A percentile compares a stretch with the other conserved stretches of the same genome.
Conservation (phyloP, 805 yeast genomes). For the Metschnikowia picachoensis region DNA sequence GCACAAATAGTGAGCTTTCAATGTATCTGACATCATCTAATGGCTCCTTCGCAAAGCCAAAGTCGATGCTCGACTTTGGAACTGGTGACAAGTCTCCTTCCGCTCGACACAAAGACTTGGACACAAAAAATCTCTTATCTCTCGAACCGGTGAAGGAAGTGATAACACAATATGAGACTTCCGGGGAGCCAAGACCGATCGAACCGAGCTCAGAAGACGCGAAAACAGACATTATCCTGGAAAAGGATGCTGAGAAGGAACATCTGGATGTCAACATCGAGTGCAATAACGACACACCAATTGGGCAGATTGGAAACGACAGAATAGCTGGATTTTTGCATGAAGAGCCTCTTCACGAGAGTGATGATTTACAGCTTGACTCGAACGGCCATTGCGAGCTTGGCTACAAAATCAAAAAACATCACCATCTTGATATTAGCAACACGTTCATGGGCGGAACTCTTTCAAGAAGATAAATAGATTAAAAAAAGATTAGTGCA, state of each 20-base stretch:
- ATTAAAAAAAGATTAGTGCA: too few relatives aligned
- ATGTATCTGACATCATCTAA: constrained; percentile 10
- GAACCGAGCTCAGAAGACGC: too few relatives aligned
- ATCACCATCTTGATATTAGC: constrained; percentile 39
- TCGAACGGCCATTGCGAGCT: constrained; percentile 35
- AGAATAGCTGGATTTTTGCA: constrained; percentile 4
- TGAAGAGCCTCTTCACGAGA: constrained; percentile 11
- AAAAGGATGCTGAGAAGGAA: neutral
- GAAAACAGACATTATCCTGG: too few relatives aligned
- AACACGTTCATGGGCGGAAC: constrained; percentile 28
- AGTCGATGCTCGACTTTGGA: constrained; percentile 31
- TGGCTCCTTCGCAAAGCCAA: constrained; percentile 16
- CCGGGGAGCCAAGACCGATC: neutral
- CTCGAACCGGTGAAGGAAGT: constrained; percentile 13
- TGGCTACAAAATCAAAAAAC: constrained; percentile 41
- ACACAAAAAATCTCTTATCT: constrained; percentile 3
- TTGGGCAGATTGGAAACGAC: neutral
- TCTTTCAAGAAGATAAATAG: neutral
- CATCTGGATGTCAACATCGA: neutral
- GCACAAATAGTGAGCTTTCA: constrained; percentile 12
- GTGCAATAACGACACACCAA: neutral
- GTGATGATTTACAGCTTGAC: constrained; percentile 20
- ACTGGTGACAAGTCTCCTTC: neutral
- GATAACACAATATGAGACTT: constrained; percentile 1
- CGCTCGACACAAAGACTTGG: constrained; percentile 2